Conservation (phyloP, 257 asterid species). For the Solanum commersonii region DNA sequence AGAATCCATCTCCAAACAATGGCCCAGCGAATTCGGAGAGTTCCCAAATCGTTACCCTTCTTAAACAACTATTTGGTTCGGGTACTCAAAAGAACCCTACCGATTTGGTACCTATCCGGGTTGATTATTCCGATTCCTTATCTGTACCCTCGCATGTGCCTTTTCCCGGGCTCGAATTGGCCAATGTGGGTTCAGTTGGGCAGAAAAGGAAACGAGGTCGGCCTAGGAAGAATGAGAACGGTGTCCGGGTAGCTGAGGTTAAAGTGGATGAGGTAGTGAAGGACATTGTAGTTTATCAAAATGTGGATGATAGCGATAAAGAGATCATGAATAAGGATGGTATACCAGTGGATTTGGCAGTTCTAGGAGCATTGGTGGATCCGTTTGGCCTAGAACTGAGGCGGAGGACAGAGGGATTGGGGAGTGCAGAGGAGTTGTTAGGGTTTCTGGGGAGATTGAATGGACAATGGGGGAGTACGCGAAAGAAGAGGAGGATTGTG, state of each 20-base stretch:
- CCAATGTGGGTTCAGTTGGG: conserved; percentile 14
- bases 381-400: conserved; percentile 47
- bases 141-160: conserved; percentile 1
- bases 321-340: conserved; percentile 48
- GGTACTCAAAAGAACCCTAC: conserved; percentile 16
- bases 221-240: conserved; percentile 20
- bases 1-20: conserved; percentile 2
- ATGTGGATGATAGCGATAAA: conserved; percentile 12
- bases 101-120: conserved; percentile 32
- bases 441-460: conserved; percentile 42
- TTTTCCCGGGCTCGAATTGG: neutral
- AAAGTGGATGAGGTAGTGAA: neutral
- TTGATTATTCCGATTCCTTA: conserved; percentile 31
- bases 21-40: conserved; percentile 56
- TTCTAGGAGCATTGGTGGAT: conserved; percentile 41
- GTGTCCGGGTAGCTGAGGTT: neutral
- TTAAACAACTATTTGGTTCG: conserved; percentile 40
- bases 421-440: conserved; percentile 44
- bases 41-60: conserved; percentile 33
- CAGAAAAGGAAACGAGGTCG: conserved; percentile 58
- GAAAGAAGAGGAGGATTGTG: conserved; percentile 71
- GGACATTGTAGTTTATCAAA: conserved; percentile 20
- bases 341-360: conserved; percentile 46
- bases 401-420: conserved; percentile 38
- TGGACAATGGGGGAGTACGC: conserved; percentile 80